These are phyloP conservation scores for Vigna radiata DNA, from an alignment of 306 rosid genomes.

Conservation along the genomic window DNA sequence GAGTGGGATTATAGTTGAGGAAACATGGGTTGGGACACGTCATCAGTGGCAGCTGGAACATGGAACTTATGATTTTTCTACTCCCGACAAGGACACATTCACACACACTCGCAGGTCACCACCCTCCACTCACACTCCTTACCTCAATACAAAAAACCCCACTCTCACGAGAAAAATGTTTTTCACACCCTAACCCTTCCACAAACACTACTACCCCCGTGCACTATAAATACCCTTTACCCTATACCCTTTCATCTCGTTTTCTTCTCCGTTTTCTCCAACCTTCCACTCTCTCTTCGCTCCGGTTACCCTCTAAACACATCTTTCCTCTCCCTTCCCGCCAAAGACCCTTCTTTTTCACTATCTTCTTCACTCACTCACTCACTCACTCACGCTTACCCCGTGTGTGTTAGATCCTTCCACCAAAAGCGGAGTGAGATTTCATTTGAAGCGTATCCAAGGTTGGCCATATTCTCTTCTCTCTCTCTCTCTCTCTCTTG, in stretches of 20 bases:
- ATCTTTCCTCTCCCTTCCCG: not conserved
- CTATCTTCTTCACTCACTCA: not conserved
- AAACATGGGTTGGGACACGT: constrained; percentile 44
- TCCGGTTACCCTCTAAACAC: not conserved
- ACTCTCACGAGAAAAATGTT: constrained; percentile 31
- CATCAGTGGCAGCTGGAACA: constrained; percentile 46
- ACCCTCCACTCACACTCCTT: not conserved
- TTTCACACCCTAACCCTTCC: not conserved
- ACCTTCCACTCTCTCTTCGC: not conserved
- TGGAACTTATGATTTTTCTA: constrained; percentile 26
- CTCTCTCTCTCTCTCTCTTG: not conserved
- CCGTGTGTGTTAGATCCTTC: constrained; percentile 39
- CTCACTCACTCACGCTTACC: not conserved
- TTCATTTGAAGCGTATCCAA: constrained; percentile 29
- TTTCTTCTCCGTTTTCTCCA: constrained; percentile 28
- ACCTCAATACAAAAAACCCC: constrained; percentile 4
- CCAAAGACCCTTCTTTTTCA: not conserved
- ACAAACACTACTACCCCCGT: not conserved
- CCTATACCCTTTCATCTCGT: not conserved
- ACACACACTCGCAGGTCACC: not conserved
- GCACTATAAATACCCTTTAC: constrained; percentile 51
- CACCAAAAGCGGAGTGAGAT: constrained; percentile 39
- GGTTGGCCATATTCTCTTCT: constrained; percentile 35
- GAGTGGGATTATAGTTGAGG: constrained; percentile 46
- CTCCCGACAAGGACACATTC: constrained; percentile 46